Percentiles rank a stretch among this genome's conserved stretches.
These are phyloP conservation scores for Suillus decipiens DNA, from an alignment of 768 basidiomycete genomes.

Conservation along the genomic window DNA sequence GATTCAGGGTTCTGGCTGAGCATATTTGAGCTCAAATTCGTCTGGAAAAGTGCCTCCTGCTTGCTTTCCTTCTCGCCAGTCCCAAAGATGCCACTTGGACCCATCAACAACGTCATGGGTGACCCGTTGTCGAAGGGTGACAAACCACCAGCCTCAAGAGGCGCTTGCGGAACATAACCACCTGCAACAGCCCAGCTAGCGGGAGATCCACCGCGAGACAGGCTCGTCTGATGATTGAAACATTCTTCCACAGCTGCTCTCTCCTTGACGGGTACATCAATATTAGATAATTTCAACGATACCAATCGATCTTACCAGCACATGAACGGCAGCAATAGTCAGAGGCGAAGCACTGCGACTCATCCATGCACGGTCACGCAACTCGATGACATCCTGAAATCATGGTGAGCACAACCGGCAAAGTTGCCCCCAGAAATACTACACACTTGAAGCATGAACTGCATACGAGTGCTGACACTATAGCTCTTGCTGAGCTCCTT, in stretches of 20 bases:
- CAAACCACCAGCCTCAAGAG: constrained; percentile 81
- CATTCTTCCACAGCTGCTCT: constrained; percentile 64
- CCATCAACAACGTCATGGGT: constrained; percentile 79
- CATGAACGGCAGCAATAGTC: constrained; percentile 88
- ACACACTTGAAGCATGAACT: constrained; percentile 92
- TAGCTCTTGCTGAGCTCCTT: constrained; percentile 73
- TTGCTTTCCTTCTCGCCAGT: constrained; percentile 64
- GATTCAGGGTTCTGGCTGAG: constrained; percentile 66
- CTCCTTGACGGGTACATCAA: constrained; percentile 62
- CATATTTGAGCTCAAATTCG: constrained; percentile 80
- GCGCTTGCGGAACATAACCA: constrained; percentile 45
- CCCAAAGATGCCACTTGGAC: constrained; percentile 82
- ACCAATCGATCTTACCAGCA: constrained; percentile 55
- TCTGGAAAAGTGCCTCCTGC: constrained; percentile 75
- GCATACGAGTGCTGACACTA: constrained; percentile 84
- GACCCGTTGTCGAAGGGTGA: constrained; percentile 83
- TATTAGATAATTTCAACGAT: constrained; percentile 4
- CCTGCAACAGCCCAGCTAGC: constrained; percentile 82
- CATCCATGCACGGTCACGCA: constrained; percentile 83
- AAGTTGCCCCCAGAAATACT: background rate
- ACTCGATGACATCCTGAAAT: constrained; percentile 83
- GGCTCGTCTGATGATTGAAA: constrained; percentile 62
- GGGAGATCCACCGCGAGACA: constrained; percentile 74
- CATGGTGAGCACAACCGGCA: constrained; percentile 6
- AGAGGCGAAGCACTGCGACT: constrained; percentile 78